Conservation (phyloP, 1,284 basidiomycete species). For the Ceratobasidium sp. region DNA sequence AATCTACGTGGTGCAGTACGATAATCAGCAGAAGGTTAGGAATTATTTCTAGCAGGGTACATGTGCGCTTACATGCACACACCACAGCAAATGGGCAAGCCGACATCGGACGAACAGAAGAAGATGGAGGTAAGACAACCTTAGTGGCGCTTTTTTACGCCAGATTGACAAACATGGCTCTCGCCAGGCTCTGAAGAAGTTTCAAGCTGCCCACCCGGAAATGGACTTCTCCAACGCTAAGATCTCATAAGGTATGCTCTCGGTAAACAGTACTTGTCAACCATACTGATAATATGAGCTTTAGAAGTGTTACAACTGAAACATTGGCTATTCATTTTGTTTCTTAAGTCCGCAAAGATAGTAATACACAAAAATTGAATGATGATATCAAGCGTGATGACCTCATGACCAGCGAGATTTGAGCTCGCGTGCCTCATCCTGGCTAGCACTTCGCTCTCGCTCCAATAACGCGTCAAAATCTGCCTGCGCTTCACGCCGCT, state of each 20-base stretch:
- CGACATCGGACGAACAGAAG: conserved; percentile 89
- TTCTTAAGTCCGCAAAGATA: not conserved
- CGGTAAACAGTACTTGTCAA: not conserved
- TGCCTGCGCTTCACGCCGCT: conserved; percentile 75
- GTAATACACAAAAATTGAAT: conserved; percentile 13
- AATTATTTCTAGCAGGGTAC: not conserved
- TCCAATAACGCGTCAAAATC: conserved; percentile 89
- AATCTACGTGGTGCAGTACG: conserved; percentile 70
- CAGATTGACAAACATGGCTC: not conserved
- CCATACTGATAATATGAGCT: no score
- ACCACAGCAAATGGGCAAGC: conserved; percentile 90
- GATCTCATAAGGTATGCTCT: conserved; percentile 64
- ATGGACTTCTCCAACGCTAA: conserved; percentile 95
- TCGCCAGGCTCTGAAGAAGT: conserved; percentile 81
- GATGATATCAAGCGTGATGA: not conserved
- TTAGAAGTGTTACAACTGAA: no score
- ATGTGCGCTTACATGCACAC: conserved; percentile 24
- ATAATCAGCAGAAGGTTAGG: conserved; percentile 93
- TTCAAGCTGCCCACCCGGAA: conserved; percentile 90
- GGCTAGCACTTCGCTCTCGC: conserved; percentile 85
- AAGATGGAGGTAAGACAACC: conserved; percentile 78
- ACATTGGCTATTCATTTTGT: not conserved
- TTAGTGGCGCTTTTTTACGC: conserved; percentile 24
- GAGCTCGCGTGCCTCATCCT: conserved; percentile 58
- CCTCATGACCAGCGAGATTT: conserved; percentile 39